Evolutionary conservation across 2,329 filamentous ascomycete genomes (phyloP), one percentile per base, ranked within the genome.

Genomic region (Paecilomyces variotii): DNA sequence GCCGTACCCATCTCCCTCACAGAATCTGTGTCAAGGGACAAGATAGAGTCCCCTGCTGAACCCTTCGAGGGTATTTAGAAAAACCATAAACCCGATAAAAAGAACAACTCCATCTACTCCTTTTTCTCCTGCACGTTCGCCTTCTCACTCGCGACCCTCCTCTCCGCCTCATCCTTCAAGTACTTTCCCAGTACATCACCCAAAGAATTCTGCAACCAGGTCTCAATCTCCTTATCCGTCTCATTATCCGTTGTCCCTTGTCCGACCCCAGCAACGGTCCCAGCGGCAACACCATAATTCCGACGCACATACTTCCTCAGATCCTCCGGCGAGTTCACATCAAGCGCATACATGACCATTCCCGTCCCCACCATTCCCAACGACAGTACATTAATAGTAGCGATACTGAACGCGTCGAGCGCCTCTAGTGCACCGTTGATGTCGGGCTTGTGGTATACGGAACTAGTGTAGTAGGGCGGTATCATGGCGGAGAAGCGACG

Each of bases 331-430:
- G 79, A 81, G 69, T 85, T 85, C 35, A 97, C 83, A 71, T 97
- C 88, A 60, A 94, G 84, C 0, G 84, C 86, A 81, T 88, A 96
- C 61, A 90, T 79, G 10, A 87, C 73, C 0, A 88, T 91, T 2
- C 93, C 94, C 0, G 84, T 81, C 7, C 82, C 75, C 81, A 95
- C 85, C 72, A 96, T 85, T 0, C 82, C 87, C 55, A 94, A 83
- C 65, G 87, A 89, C 32, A 86, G 68, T 11, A 94, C 90, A 67
- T 96, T 96, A 65, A 97, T 81, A 0, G 92, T 96, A 0, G 93
- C 94, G 35, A 97, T 79, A 54, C 87, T 89, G 25, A 99, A 79
- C 0, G 93, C 93, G 74, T 96, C 89, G 34, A 88, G 76, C 0
- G 93, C 93, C 62, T 97, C 87, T 45, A 88, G 71, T 1, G 84